Evolutionary conservation across 768 basidiomycete species (phyloP), one percentile per base, ranked within the genome.

Genomic region (Candolleomyces efflorescens): DNA sequence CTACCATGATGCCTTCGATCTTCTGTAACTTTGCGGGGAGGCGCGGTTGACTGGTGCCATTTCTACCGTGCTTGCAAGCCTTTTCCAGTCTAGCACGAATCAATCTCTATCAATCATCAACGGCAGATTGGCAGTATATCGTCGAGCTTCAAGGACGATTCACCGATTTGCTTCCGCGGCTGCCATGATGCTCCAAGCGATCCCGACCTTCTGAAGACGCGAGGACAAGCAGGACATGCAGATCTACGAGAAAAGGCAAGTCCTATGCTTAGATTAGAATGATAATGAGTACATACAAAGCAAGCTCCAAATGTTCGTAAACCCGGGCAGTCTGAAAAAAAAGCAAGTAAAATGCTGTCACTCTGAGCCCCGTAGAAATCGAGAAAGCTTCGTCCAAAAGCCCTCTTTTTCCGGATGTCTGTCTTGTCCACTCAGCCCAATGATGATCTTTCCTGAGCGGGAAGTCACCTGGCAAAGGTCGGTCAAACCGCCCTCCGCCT

Each of bases 391-490:
- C 61, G 74, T 65, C 79, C 78, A 79, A 47, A 80, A 70, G 5
- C 77, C 73, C 46, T 63, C 59, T 44, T 67, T 65, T 27, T 66
- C 62, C 22, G 66, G 60, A 38, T 70, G 71, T 17, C 58, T 71
- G 60, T 82, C 81, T 55, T 66, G 64, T 12, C 75, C 77, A 51
- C 71, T 71, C 50, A 82, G 58, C 24, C 80, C 79, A 7, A 82
- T 65, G n/a, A 75, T 62, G 36, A 82, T 60, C 48, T 69, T 72
- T 12, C 79, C 80, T 41, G 60, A 65, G 18, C 68, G 68, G 17
- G 77, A 67, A 24, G 53, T 64, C 24, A 79, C 60, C 48, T 75
- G 69, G 62, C 79, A 78, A 50, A 74, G 76, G 53, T 80, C 73
- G 36, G 53, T 59, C n/a, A 54, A 41, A 23, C 12, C 23, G 32